phyloP scores from a whole-genome alignment of 179 eudicot species.

The Silene coronaria region DNA sequence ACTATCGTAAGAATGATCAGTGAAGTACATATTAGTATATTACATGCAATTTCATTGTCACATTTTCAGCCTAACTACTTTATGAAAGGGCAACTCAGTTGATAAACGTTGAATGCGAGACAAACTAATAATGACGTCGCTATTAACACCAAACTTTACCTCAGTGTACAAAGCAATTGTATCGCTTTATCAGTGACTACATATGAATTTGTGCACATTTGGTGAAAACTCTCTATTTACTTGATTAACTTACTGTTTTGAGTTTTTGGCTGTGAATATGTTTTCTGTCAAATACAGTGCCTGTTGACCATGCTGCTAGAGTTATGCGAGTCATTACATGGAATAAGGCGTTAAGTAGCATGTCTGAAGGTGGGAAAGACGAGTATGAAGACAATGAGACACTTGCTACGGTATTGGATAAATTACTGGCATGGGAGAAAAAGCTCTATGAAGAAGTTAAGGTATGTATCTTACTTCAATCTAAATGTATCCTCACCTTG shows the following conservation, averaged over 20 bases:
- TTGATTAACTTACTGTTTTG: neutral
- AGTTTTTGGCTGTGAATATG: neutral
- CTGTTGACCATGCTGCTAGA: slow-evolving; percentile 92
- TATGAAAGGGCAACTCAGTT: neutral
- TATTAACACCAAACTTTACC: neutral
- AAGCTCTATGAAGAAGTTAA: slow-evolving; percentile 96
- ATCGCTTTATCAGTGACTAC: neutral
- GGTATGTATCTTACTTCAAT: slow-evolving; percentile 34
- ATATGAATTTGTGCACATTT: neutral
- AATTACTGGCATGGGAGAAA: slow-evolving; percentile 96
- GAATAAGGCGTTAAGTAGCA: slow-evolving; percentile 63
- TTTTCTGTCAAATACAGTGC: slow-evolving; percentile 43
- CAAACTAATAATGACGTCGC: neutral
- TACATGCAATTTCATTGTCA: neutral
- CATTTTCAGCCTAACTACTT: neutral
- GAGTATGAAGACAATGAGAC: slow-evolving; percentile 77
- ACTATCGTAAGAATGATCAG: neutral
- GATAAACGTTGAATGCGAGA: slow-evolving; percentile 1
- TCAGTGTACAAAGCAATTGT: neutral
- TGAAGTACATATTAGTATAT: neutral
- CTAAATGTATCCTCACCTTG: neutral
- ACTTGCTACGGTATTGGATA: slow-evolving; percentile 90
- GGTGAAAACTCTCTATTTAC: neutral
- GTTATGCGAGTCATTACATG: slow-evolving; percentile 98
- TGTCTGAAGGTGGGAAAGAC: slow-evolving; percentile 48